phyloP scores from a whole-genome alignment of 192 early-diverging fungal genomes.

The Globomyces pollinis-pini region DNA sequence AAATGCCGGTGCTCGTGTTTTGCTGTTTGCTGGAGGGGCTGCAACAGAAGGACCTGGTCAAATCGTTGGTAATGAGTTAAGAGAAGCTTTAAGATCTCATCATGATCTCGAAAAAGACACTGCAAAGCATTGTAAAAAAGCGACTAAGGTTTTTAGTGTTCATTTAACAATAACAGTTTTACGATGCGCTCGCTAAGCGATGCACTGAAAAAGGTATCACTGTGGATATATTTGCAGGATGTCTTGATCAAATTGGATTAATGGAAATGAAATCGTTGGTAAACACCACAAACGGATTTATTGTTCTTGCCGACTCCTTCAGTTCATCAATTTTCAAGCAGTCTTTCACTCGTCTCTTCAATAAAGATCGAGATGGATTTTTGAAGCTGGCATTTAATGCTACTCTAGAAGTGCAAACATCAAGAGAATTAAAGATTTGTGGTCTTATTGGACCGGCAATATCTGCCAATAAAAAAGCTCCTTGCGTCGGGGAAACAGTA shows the following conservation, averaged over 20 bases:
- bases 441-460: constrained; percentile 96
- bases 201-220: constrained; percentile 80
- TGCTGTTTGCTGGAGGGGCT: constrained; percentile 89
- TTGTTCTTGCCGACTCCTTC: constrained; percentile 95
- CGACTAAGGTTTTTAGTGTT: constrained; percentile 55
- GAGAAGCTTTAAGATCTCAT: constrained; percentile 94
- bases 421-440: constrained; percentile 90
- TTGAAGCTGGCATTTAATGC: constrained; percentile 98
- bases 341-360: constrained; percentile 90
- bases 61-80: constrained; percentile 85
- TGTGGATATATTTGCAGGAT: constrained; percentile 97
- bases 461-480: constrained; percentile 80
- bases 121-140: constrained; percentile 88
- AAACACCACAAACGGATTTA: constrained; percentile 82
- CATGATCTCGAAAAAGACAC: constrained; percentile 96
- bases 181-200: constrained; percentile 81
- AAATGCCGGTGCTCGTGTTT: constrained; percentile 84
- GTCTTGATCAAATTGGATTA: constrained; percentile 92
- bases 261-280: constrained; percentile 92
- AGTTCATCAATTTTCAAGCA: constrained; percentile 95
- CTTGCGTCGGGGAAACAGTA: constrained; percentile 86
- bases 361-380: constrained; percentile 79
- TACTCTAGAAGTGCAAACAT: constrained; percentile 89
- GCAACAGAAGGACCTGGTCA: constrained; percentile 92
- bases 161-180: constrained; percentile 73